A percentile compares a stretch with the other conserved stretches of the same genome.
These are phyloP conservation scores for Echium plantagineum DNA, from an alignment of 257 asterid genomes.

Conservation along the genomic window DNA sequence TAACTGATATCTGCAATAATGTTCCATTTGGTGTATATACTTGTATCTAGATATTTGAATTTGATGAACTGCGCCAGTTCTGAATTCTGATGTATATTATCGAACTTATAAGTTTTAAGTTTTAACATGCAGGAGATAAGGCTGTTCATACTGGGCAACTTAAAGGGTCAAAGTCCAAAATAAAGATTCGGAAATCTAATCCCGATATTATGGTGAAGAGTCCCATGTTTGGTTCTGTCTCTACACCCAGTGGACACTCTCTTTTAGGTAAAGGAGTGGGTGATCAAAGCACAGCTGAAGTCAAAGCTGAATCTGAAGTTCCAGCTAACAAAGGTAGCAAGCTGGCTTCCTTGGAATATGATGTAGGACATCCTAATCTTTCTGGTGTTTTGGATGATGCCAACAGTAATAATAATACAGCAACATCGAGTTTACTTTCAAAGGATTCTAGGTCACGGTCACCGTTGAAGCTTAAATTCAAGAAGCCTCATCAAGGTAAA, in stretches of 20 bases:
- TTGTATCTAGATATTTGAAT: not conserved
- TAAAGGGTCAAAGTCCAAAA: slow-evolving; percentile 32
- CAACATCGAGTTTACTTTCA: slow-evolving; percentile 20
- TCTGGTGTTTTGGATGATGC: slow-evolving; percentile 37
- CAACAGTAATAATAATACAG: slow-evolving; percentile 17
- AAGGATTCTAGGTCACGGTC: slow-evolving; percentile 62
- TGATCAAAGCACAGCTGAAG: slow-evolving; percentile 30
- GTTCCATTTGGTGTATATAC: not conserved
- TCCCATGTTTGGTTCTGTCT: slow-evolving; percentile 27
- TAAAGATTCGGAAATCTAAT: slow-evolving; percentile 27
- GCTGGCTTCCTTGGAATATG: slow-evolving; percentile 18
- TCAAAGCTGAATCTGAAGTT: slow-evolving; percentile 29
- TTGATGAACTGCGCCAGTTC: not conserved
- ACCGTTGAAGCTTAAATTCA: slow-evolving; percentile 59
- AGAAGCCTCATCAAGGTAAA: slow-evolving; percentile 45
- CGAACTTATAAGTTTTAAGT: not conserved
- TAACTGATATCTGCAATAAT: not conserved
- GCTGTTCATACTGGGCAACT: slow-evolving; percentile 22
- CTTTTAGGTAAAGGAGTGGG: slow-evolving; percentile 36
- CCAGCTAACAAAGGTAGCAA: slow-evolving; percentile 33
- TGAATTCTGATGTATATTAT: not conserved
- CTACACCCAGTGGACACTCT: slow-evolving; percentile 31
- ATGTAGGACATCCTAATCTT: slow-evolving; percentile 24
- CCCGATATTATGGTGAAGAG: slow-evolving; percentile 16
- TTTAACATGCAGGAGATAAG: slow-evolving; percentile 19